Evolutionary conservation across 2,329 filamentous ascomycete genomes (phyloP).

Genomic region (Xylariales sp.): DNA sequence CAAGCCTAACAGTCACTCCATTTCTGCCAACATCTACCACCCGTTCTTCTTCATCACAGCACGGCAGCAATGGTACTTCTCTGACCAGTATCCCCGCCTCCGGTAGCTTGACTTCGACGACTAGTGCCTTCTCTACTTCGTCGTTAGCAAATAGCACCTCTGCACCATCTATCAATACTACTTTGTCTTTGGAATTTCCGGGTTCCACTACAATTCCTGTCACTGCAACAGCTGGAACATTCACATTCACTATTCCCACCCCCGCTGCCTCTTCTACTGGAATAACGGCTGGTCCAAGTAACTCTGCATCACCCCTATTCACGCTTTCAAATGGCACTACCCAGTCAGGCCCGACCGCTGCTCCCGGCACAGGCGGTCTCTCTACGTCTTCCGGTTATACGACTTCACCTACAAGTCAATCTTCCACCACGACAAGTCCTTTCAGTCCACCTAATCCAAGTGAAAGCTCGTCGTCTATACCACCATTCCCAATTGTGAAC

Average conservation of each 20-base stretch:
- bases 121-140: neutral
- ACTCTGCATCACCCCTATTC: neutral
- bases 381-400: neutral
- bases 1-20: constrained; percentile 6
- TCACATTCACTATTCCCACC: constrained; percentile 3
- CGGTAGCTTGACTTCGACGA: constrained; percentile 18
- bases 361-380: too few relatives aligned
- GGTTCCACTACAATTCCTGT: neutral
- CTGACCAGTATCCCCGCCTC: constrained; percentile 20
- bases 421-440: neutral
- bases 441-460: neutral
- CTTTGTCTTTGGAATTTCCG: neutral
- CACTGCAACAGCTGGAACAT: constrained; percentile 5
- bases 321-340: neutral
- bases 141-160: neutral
- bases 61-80: neutral
- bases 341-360: neutral
- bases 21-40: constrained; percentile 9
- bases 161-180: neutral
- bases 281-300: neutral
- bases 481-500: constrained; percentile 11
- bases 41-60: neutral
- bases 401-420: neutral
- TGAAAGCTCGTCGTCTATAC: constrained; percentile 3
- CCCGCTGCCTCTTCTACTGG: neutral